phyloP scores from a whole-genome alignment of 192 early-diverging fungal genomes.

The Backusella luteola region DNA sequence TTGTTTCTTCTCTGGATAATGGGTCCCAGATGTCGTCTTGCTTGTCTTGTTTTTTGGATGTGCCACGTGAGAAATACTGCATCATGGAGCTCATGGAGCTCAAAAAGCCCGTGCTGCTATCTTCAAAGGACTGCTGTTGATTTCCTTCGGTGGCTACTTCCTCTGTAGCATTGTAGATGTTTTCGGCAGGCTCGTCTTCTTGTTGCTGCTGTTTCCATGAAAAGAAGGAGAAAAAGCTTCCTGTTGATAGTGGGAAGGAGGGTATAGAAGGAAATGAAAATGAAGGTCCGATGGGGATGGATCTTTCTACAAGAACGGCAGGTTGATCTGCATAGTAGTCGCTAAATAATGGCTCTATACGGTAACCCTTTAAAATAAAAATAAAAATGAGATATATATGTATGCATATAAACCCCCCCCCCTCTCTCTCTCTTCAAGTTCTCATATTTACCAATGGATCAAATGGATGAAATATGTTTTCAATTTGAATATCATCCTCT shows the following conservation, averaged over 20 bases:
- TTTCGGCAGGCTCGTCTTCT: not conserved
- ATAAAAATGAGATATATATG: not conserved
- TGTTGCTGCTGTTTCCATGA: slow-evolving; percentile 9
- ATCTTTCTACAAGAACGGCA: slow-evolving; percentile 33
- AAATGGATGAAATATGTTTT: slow-evolving; percentile 76
- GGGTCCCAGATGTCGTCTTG: slow-evolving; percentile 11
- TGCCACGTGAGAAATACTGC: not conserved
- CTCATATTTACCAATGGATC: slow-evolving; percentile 53
- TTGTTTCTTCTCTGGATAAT: slow-evolving; percentile 6
- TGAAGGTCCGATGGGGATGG: slow-evolving; percentile 26
- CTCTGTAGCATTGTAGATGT: not conserved
- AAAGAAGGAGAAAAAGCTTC: slow-evolving; percentile 22
- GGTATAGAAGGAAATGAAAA: slow-evolving; percentile 38
- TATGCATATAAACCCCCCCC: too few relatives aligned
- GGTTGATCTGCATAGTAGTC: slow-evolving; percentile 38
- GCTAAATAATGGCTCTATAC: slow-evolving; percentile 60
- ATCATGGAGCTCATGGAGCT: not conserved
- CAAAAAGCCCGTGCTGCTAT: not conserved
- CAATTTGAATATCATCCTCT: slow-evolving; percentile 49
- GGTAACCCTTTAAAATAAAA: slow-evolving; percentile 46
- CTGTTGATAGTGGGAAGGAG: slow-evolving; percentile 21
- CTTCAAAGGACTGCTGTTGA: not conserved
- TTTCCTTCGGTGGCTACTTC: not conserved
- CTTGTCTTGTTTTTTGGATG: not conserved
- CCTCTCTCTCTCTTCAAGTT: too few relatives aligned